Percentiles rank a stretch among this genome's conserved stretches.
These are phyloP conservation scores for Podospora pseudocomata DNA, from an alignment of 495 filamentous ascomycete genomes.

Conservation along the genomic window DNA sequence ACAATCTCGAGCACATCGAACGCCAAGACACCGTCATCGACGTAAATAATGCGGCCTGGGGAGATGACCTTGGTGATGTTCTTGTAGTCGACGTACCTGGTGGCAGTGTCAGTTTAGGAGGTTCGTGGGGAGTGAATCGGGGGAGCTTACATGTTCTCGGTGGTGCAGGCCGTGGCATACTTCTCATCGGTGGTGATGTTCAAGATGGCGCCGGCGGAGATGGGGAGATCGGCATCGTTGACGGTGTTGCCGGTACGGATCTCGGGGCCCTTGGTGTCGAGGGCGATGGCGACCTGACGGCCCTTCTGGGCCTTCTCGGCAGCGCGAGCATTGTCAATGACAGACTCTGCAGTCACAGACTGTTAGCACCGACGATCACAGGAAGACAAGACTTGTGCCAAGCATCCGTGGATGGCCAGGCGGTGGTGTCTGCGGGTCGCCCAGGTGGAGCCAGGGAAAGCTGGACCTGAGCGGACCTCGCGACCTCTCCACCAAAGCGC, in stretches of 20 bases:
- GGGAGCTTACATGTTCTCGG: conserved; percentile 83
- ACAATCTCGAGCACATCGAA: conserved; percentile 88
- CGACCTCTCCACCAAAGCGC: conserved; percentile 21
- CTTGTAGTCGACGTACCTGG: conserved; percentile 98
- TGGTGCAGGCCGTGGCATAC: conserved; percentile 77
- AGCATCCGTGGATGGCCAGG: background rate
- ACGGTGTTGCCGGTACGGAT: conserved; percentile 94
- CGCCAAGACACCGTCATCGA: conserved; percentile 94
- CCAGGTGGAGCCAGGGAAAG: background rate
- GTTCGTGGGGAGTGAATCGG: background rate
- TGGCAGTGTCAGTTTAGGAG: conserved; percentile 15
- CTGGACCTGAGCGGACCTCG: conserved; percentile 8
- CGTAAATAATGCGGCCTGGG: conserved; percentile 92
- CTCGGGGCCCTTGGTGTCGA: conserved; percentile 98
- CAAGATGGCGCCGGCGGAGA: conserved; percentile 73
- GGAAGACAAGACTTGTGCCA: background rate
- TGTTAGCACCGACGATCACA: conserved; percentile 12
- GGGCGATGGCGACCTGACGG: conserved; percentile 90
- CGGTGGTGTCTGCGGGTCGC: background rate
- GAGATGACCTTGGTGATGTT: conserved; percentile 99
- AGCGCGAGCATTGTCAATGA: conserved; percentile 88
- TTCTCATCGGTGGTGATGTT: conserved; percentile 98
- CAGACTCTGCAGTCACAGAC: conserved; percentile 55
- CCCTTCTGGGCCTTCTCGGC: conserved; percentile 72
- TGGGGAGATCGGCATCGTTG: conserved; percentile 80